Evolutionary conservation across 116 monocot species (phyloP).

Genomic region (Trichopus zeylanicus): DNA sequence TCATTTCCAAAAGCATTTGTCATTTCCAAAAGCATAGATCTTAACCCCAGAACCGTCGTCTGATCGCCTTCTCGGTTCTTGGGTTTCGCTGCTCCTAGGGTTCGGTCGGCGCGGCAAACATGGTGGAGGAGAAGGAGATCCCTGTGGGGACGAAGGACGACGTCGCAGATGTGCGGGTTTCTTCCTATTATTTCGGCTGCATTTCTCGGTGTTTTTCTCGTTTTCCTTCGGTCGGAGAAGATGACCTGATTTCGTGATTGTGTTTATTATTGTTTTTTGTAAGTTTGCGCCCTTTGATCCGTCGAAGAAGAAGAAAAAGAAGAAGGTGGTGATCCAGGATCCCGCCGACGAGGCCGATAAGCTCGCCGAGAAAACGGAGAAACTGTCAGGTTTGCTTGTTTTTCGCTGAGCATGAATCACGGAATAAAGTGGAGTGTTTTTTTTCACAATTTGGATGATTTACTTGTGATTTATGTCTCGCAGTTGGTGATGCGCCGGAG

Average conservation of each 20-base stretch:
- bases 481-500: conserved; percentile 67
- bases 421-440: no score
- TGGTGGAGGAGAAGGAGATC: conserved; percentile 28
- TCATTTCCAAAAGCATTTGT: no score
- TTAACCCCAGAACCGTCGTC: no score
- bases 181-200: not conserved
- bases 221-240: no score
- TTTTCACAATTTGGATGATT: not conserved
- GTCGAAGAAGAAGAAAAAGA: conserved; percentile 98
- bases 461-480: not conserved
- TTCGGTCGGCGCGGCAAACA: not conserved
- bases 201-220: not conserved
- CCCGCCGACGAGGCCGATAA: conserved; percentile 66
- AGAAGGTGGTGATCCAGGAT: conserved; percentile 79
- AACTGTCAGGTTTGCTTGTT: conserved; percentile 55
- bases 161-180: conserved; percentile 11
- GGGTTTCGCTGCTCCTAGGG: not conserved
- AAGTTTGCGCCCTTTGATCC: conserved; percentile 90
- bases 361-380: conserved; percentile 71
- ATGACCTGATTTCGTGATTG: no score
- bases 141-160: conserved; percentile 26
- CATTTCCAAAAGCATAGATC: no score
- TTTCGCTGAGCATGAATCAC: no score
- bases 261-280: conserved; percentile 9
- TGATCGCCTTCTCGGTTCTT: no score